Percentiles rank a stretch among this genome's conserved stretches.
phyloP scores from a whole-genome alignment of 2,329 filamentous ascomycete genomes.

The Tolypocladium inflatum region DNA sequence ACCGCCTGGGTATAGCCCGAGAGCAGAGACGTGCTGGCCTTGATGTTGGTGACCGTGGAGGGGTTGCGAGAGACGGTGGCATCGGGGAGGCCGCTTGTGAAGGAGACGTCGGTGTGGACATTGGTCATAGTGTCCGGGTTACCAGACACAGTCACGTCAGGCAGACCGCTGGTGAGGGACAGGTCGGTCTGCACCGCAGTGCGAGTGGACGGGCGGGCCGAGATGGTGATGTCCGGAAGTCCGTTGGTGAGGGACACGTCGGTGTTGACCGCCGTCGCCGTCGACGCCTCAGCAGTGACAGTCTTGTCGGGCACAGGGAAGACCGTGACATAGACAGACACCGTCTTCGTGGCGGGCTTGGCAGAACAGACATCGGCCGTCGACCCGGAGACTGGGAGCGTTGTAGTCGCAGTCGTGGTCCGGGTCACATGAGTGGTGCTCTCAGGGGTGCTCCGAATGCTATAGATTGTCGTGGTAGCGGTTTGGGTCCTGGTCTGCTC shows the following conservation, averaged over 20 bases:
- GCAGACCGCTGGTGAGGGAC: conserved; percentile 12
- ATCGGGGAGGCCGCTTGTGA: conserved; percentile 20
- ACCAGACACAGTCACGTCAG: conserved; percentile 18
- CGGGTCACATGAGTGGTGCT: conserved; percentile 5
- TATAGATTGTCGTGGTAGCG: conserved; percentile 22
- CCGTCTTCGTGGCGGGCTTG: conserved; percentile 13
- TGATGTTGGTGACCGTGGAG: conserved; percentile 18
- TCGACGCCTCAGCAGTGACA: conserved; percentile 11
- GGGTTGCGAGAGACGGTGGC: conserved; percentile 21
- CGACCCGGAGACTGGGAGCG: background rate
- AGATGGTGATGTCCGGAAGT: conserved; percentile 16
- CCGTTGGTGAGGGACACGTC: conserved; percentile 8
- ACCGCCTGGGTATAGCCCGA: conserved; percentile 3
- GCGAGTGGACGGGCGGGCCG: conserved; percentile 13
- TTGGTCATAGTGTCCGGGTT: conserved; percentile 19
- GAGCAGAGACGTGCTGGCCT: conserved; percentile 13
- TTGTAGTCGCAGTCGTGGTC: conserved; percentile 11
- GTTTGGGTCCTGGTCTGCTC: conserved; percentile 21
- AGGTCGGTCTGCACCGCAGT: conserved; percentile 12
- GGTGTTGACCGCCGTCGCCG: background rate
- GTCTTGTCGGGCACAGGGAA: conserved; percentile 14
- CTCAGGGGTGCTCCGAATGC: conserved; percentile 10
- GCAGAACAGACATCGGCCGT: conserved; percentile 5
- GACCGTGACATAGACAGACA: conserved; percentile 11
- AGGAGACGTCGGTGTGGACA: conserved; percentile 15